These are phyloP conservation scores for Hyphopichia pseudoburtonii DNA, from an alignment of 1,139 yeast species.

Conservation along the genomic window DNA sequence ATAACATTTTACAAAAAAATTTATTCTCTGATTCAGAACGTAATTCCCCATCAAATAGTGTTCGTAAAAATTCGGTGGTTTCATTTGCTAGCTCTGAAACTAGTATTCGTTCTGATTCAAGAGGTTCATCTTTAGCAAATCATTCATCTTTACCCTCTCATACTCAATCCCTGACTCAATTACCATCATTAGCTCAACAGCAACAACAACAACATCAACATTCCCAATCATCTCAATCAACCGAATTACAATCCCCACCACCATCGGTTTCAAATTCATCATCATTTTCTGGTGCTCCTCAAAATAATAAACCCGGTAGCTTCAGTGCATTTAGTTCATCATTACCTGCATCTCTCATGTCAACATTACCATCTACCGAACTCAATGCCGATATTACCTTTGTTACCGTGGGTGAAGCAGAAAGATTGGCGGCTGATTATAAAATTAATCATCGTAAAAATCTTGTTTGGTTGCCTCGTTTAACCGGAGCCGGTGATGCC, in stretches of 20 bases:
- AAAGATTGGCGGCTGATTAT: constrained; percentile 32
- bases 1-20: constrained; percentile 39
- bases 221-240: too few species aligned
- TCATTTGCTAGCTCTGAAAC: constrained; percentile 48
- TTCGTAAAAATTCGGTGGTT: constrained; percentile 48
- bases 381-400: constrained; percentile 14
- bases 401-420: constrained; percentile 38
- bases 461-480: constrained; percentile 53
- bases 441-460: constrained; percentile 25
- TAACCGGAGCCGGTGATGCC: constrained; percentile 56
- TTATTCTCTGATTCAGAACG: constrained; percentile 32
- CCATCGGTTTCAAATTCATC: constrained; percentile 5
- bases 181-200: neutral
- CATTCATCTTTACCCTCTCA: too few species aligned
- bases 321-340: constrained; percentile 6
- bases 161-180: too few species aligned
- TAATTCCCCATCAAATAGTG: constrained; percentile 29
- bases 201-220: too few species aligned
- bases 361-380: constrained; percentile 7
- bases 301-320: too few species aligned
- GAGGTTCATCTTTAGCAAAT: too few species aligned
- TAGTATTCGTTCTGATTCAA: constrained; percentile 18
- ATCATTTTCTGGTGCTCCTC: too few species aligned
- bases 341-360: constrained; percentile 7
- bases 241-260: constrained; percentile 7